Conservation (phyloP, 352 stramenopile species). For the Phytopythium helicoides region DNA sequence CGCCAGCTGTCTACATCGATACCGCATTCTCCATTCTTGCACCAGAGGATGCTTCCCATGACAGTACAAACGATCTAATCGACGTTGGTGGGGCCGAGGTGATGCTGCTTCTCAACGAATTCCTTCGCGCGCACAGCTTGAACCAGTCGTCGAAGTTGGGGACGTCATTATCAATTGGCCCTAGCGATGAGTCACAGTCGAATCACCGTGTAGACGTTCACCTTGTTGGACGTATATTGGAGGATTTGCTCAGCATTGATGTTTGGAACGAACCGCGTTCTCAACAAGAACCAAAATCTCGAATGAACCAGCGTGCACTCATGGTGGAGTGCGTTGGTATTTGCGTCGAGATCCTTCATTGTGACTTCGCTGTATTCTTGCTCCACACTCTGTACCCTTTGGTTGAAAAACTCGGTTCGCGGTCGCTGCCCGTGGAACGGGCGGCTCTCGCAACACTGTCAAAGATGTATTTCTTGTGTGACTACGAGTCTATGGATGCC, state of each 20-base stretch:
- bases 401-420: constrained; percentile 79
- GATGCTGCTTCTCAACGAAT: constrained; percentile 67
- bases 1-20: constrained; percentile 66
- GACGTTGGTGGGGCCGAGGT: constrained; percentile 23
- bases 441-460: constrained; percentile 64
- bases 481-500: constrained; percentile 49
- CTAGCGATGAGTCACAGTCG: background rate
- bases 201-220: constrained; percentile 43
- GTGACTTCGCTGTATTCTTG: constrained; percentile 60
- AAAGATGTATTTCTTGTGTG: constrained; percentile 62
- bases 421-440: constrained; percentile 57
- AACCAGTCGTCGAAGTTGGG: background rate
- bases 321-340: constrained; percentile 76
- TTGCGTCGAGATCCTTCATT: constrained; percentile 58
- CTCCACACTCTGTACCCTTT: constrained; percentile 76
- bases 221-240: constrained; percentile 68
- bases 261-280: constrained; percentile 31
- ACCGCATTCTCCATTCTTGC: constrained; percentile 47
- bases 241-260: constrained; percentile 59
- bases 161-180: background rate
- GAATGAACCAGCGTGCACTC: constrained; percentile 49
- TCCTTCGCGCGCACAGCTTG: constrained; percentile 33
- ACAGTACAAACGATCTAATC: constrained; percentile 1
- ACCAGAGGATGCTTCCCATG: background rate
- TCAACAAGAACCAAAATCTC: constrained; percentile 4